Evolutionary conservation across 345 rosid species (phyloP), one percentile per base, ranked within the genome.

Genomic region (Diplotaxis tenuifolia): DNA sequence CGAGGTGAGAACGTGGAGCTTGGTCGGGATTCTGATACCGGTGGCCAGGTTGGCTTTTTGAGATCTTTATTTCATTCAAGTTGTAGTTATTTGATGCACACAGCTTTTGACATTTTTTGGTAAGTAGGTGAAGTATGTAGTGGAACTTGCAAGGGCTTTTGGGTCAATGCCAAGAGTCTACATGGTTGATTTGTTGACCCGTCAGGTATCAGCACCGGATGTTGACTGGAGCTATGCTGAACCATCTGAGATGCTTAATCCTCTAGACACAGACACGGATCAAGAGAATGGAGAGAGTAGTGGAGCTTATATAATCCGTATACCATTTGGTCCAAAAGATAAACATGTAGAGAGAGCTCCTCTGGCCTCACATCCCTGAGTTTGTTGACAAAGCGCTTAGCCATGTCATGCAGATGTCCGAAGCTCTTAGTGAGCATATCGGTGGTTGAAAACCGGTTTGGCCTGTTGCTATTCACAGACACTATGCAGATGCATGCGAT

Each of bases 1-100:
- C 87, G 91, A 4, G 89, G 91, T 66, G 93, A 83, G 56, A 88
- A 85, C 72, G 86, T 86, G 93, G 93, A 88, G 84, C 85, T 88
- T 71, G 94, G 91, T 62, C 86, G 89, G 45, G 94, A 88, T 72
- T 88, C 91, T 62, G 94, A 86, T 77, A 88, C 94, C 2, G 94
- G 94, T 56, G 94, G 94, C 59, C 94, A 88, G 89, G 94, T 88
- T 73, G n/a, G 62, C 18, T 3, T 47, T 25, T 56, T 68, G 5
- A 6, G 8, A 0, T 65, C 34, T 38, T 6, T 49, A 15, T 32
- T 62, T 4, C 18, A 22, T 22, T 15, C 14, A 34, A 8, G 2
- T 2, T 49, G 8, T 31, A 61, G 9, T 21, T 21, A 31, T 32
- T 19, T 2, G 47, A 12, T 70, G 58, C 63, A 28, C 27, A 38